Evolutionary conservation across 768 basidiomycete genomes (phyloP), one percentile per base, ranked within the genome.

Genomic region (Phylloporus rhodoxanthus): DNA sequence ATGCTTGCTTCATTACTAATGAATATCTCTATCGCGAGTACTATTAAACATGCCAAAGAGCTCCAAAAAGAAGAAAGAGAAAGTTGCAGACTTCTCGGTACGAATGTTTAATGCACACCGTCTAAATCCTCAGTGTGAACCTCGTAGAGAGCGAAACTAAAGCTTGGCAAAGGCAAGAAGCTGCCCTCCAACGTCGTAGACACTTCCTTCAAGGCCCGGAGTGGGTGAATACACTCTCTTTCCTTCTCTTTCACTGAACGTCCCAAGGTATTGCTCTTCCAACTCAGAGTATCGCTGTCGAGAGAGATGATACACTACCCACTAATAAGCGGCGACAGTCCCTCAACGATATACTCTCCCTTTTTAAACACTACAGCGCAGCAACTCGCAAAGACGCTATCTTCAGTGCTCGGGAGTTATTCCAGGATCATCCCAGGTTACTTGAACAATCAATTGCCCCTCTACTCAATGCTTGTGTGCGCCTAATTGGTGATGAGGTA

Each of bases 91-190:
- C 66, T 96, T 97, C 58, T 77, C 82, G 23, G 91, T 89, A 65
- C 72, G 63, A 26, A 6, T 10, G 9, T 5, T 38, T 25, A 3
- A 25, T 8, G 17, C 40, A 14, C 29, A n/a, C 36, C 37, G 34
- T 51, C 50, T 50, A 10, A 45, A 33, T 50, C 21, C 14, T 20
- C 10, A 21, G 20, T 23, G 15, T 30, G 40, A 50, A 13, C 25
- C 34, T 50, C 25, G 21, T 67, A 97, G 91, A 97, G 93, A 91
- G 83, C 91, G 21, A 97, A 89, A 68, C 76, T 96, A 32, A 99
- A 96, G 68, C 87, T 99, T 43, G 95, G 95, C 30, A 99, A 95
- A 66, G 92, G 90, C 38, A 98, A 94, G 68, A 80, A 86, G 59
- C 64, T 73, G 9, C 75, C 92, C 9, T 76, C 71, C 40, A 98